phyloP scores from a whole-genome alignment of 129 eudicot species.

The Dittrichia graveolens region DNA sequence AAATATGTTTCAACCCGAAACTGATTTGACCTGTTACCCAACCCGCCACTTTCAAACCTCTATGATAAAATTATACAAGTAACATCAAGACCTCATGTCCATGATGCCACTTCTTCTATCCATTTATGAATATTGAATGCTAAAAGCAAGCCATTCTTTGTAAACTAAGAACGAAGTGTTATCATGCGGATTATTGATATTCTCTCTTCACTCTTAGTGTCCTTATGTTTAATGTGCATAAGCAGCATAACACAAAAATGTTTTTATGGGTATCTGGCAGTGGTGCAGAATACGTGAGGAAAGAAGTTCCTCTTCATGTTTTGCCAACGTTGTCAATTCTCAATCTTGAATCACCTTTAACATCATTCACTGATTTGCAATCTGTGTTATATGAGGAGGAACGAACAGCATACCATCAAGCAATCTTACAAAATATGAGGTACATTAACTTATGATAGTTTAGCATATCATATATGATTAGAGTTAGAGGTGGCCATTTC shows the following conservation, averaged over 20 bases:
- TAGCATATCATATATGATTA: constrained; percentile 4
- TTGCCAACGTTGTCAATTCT: constrained; percentile 70
- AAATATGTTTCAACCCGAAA: neutral
- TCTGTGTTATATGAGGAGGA: constrained; percentile 87
- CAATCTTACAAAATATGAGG: constrained; percentile 75
- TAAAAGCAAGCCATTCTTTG: neutral
- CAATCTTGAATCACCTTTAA: constrained; percentile 69
- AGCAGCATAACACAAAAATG: neutral
- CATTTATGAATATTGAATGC: constrained; percentile 6
- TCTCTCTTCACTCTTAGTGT: neutral
- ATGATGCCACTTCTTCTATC: constrained; percentile 11
- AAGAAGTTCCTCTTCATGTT: constrained; percentile 90
- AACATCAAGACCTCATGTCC: constrained; percentile 10
- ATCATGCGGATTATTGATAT: neutral
- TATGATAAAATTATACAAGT: neutral
- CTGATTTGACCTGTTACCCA: neutral
- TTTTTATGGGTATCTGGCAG: constrained; percentile 50
- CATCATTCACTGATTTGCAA: constrained; percentile 77
- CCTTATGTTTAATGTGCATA: constrained; percentile 18
- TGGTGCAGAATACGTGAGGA: constrained; percentile 89
- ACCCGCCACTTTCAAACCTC: neutral
- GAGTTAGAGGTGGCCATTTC: neutral
- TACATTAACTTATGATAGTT: constrained; percentile 16
- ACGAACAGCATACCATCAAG: constrained; percentile 76
- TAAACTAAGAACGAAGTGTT: constrained; percentile 5